phyloP scores from a whole-genome alignment of 345 rosid genomes.

The Dovyalis caffra region DNA sequence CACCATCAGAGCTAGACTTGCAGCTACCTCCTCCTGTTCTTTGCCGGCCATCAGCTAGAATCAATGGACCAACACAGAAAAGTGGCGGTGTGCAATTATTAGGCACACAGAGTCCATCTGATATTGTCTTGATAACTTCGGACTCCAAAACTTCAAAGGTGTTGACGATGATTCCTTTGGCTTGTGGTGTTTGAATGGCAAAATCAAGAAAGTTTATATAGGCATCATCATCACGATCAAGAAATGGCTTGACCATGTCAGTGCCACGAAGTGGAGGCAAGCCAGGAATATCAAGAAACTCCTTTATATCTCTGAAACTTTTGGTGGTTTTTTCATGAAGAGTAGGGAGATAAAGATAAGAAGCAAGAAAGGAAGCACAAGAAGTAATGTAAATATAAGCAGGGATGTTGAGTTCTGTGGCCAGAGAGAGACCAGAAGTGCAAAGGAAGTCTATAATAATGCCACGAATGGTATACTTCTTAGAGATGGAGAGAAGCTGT shows the following conservation, averaged over 20 bases:
- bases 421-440: constrained; percentile 6
- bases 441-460: constrained; percentile 32
- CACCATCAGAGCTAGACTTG: not conserved
- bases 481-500: constrained; percentile 14
- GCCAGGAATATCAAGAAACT: constrained; percentile 28
- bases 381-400: constrained; percentile 20
- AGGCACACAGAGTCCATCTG: constrained; percentile 45
- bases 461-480: constrained; percentile 10
- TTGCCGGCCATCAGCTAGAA: constrained; percentile 7
- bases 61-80: constrained; percentile 57
- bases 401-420: constrained; percentile 24
- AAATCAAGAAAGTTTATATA: constrained; percentile 17
- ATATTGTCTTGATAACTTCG: constrained; percentile 32
- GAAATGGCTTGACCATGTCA: constrained; percentile 18
- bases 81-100: constrained; percentile 35
- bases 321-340: constrained; percentile 1
- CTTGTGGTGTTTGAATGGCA: not conserved
- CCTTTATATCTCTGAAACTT: constrained; percentile 19
- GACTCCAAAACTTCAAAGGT: constrained; percentile 54
- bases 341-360: constrained; percentile 14
- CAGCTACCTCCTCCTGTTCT: not conserved
- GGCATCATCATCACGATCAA: constrained; percentile 17
- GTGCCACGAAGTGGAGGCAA: constrained; percentile 22
- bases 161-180: constrained; percentile 52
- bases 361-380: constrained; percentile 8